phyloP scores from a whole-genome alignment of 2,329 filamentous ascomycete species.

The Colletotrichum spinosum region DNA sequence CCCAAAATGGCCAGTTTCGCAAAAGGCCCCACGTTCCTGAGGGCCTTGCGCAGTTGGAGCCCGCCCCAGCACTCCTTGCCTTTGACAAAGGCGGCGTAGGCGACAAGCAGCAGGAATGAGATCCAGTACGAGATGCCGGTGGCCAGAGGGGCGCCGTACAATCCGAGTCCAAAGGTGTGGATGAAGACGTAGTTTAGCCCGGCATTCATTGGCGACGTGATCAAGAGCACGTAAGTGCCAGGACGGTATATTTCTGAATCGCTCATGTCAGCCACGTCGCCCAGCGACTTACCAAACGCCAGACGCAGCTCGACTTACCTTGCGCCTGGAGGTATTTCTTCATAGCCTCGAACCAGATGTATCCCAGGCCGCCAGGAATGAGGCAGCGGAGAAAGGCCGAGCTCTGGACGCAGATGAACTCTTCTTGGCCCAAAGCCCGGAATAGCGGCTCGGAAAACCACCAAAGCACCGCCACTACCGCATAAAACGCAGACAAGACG shows the following conservation, averaged over 20 bases:
- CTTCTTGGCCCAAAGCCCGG: constrained; percentile 78
- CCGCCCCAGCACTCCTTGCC: constrained; percentile 87
- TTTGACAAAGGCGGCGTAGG: constrained; percentile 77
- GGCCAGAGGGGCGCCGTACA: constrained; percentile 84
- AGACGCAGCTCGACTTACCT: constrained; percentile 62
- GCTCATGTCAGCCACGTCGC: constrained; percentile 1
- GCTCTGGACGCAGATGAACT: constrained; percentile 79
- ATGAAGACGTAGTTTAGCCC: constrained; percentile 85
- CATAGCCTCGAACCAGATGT: constrained; percentile 87
- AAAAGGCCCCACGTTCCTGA: constrained; percentile 78
- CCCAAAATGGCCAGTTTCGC: constrained; percentile 80
- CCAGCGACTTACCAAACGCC: constrained; percentile 18
- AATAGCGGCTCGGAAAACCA: constrained; percentile 80
- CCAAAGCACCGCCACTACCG: constrained; percentile 80
- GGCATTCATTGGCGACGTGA: constrained; percentile 85
- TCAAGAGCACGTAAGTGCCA: constrained; percentile 83
- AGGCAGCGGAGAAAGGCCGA: constrained; percentile 78
- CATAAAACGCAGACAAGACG: constrained; percentile 78
- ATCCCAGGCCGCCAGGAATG: constrained; percentile 85
- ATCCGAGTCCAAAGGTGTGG: constrained; percentile 75
- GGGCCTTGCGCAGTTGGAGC: constrained; percentile 68
- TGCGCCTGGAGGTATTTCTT: constrained; percentile 93
- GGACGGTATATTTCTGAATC: constrained; percentile 75
- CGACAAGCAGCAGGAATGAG: constrained; percentile 80
- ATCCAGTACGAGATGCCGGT: constrained; percentile 89